Evolutionary conservation across 2,329 filamentous ascomycete species (phyloP).

Genomic region (Penicillium brasilianum): DNA sequence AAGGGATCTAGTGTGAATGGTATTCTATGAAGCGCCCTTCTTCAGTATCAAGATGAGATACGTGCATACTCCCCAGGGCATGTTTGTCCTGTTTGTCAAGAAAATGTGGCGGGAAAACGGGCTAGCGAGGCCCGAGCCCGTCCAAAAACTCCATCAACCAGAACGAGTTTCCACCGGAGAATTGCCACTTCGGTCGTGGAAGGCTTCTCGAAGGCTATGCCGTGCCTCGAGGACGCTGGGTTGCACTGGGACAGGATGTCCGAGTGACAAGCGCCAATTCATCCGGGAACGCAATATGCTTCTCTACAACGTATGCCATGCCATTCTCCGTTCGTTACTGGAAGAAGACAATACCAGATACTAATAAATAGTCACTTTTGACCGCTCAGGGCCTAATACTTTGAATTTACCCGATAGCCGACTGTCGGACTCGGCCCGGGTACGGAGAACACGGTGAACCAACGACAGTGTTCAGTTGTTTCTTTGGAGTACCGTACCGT

Average conservation of each 20-base stretch:
- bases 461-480: not conserved
- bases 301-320: not conserved
- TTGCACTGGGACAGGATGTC: not conserved
- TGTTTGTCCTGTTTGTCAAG: conserved; percentile 14
- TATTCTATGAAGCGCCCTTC: not conserved
- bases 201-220: conserved; percentile 6
- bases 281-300: not conserved
- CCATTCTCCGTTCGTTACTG: no score
- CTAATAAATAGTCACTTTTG: no score
- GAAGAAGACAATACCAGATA: no score
- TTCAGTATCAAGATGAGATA: no score
- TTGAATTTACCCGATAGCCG: conserved; percentile 29
- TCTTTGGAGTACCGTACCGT: no score
- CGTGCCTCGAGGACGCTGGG: conserved; percentile 2
- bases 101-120: conserved; percentile 6
- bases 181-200: conserved; percentile 29
- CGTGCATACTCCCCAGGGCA: not conserved
- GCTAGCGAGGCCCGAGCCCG: not conserved
- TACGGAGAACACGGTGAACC: not conserved
- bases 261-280: not conserved
- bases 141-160: conserved; percentile 29
- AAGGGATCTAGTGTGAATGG: not conserved
- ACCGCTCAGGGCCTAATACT: not conserved
- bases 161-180: conserved; percentile 31
- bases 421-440: conserved; percentile 25